phyloP scores from a whole-genome alignment of 495 filamentous ascomycete species.

The Penicillium nucicola region DNA sequence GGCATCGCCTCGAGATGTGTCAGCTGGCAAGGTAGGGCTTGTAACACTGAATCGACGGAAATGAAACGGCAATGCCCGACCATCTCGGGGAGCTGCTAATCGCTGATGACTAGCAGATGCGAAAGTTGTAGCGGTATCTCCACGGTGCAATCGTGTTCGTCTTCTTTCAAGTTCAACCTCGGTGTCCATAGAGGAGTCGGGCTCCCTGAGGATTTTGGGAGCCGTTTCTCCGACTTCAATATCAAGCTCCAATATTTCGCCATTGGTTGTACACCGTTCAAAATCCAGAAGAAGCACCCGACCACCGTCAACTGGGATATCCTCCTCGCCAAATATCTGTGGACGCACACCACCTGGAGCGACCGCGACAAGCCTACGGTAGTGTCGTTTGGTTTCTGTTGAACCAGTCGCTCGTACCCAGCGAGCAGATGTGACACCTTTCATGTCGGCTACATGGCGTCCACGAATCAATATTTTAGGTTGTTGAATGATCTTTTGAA shows the following conservation, averaged over 20 bases:
- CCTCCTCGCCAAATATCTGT: slow-evolving; percentile 64
- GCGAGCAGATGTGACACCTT: slow-evolving; percentile 39
- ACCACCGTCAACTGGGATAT: slow-evolving; percentile 78
- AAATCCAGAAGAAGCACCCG: slow-evolving; percentile 78
- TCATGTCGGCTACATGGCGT: slow-evolving; percentile 38
- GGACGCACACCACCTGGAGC: slow-evolving; percentile 70
- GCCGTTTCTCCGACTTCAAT: slow-evolving; percentile 74
- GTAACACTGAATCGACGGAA: slow-evolving; percentile 26
- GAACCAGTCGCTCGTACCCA: slow-evolving; percentile 33
- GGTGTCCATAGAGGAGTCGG: slow-evolving; percentile 70
- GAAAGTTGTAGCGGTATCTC: slow-evolving; percentile 19
- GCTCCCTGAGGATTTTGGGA: slow-evolving; percentile 69
- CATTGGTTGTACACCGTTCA: slow-evolving; percentile 55
- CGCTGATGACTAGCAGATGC: slow-evolving; percentile 13
- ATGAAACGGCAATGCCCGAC: slow-evolving; percentile 3
- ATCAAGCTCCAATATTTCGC: slow-evolving; percentile 51
- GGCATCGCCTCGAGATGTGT: slow-evolving; percentile 14
- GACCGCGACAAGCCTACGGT: slow-evolving; percentile 61
- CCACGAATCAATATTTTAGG: slow-evolving; percentile 37
- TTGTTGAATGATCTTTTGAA: slow-evolving; percentile 31
- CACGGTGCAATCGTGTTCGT: slow-evolving; percentile 53
- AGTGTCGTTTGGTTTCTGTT: background rate
- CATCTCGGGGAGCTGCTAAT: slow-evolving; percentile 5
- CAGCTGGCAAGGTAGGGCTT: slow-evolving; percentile 17
- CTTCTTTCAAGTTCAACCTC: slow-evolving; percentile 80